phyloP scores from a whole-genome alignment of 257 asterid species.

The Hygrophila difformis region DNA sequence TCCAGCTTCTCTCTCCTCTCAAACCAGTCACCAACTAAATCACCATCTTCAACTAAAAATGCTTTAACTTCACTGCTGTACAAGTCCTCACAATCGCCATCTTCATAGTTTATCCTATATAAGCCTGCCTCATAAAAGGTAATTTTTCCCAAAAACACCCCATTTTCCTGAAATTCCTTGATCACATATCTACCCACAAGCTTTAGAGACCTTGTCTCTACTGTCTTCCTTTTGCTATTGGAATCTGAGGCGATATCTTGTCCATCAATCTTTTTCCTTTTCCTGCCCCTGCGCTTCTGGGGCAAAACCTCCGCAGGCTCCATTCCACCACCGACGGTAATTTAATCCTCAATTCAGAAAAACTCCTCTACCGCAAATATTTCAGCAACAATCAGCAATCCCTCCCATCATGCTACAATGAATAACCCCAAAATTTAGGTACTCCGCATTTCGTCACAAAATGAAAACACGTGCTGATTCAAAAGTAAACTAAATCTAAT shows the following conservation, averaged over 20 bases:
- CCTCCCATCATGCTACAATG: slow-evolving; percentile 16
- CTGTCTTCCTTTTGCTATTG: slow-evolving; percentile 39
- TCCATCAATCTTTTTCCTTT: slow-evolving; percentile 51
- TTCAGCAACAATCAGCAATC: slow-evolving; percentile 11
- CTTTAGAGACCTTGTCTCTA: slow-evolving; percentile 31
- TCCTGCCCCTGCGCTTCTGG: slow-evolving; percentile 61
- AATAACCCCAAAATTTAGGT: slow-evolving; percentile 14
- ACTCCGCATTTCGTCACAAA: slow-evolving; percentile 10
- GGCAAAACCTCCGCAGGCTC: slow-evolving; percentile 30
- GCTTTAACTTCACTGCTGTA: slow-evolving; percentile 37
- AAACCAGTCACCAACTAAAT: slow-evolving; percentile 40
- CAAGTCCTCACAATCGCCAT: slow-evolving; percentile 74
- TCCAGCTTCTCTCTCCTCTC: slow-evolving; percentile 46
- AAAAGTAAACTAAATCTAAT: not conserved
- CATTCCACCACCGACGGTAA: slow-evolving; percentile 29
- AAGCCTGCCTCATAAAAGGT: slow-evolving; percentile 43
- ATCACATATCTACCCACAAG: slow-evolving; percentile 49
- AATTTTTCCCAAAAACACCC: slow-evolving; percentile 52
- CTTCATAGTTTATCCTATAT: slow-evolving; percentile 61
- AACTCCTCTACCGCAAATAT: slow-evolving; percentile 11
- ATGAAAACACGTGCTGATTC: slow-evolving; percentile 2
- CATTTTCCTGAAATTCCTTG: slow-evolving; percentile 54
- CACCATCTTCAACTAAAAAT: slow-evolving; percentile 41
- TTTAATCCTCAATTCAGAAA: slow-evolving; percentile 18
- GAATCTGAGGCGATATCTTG: slow-evolving; percentile 34